These are phyloP conservation scores for Ophiocordyceps sinensis DNA, from an alignment of 2,329 filamentous ascomycete species.

Conservation along the genomic window DNA sequence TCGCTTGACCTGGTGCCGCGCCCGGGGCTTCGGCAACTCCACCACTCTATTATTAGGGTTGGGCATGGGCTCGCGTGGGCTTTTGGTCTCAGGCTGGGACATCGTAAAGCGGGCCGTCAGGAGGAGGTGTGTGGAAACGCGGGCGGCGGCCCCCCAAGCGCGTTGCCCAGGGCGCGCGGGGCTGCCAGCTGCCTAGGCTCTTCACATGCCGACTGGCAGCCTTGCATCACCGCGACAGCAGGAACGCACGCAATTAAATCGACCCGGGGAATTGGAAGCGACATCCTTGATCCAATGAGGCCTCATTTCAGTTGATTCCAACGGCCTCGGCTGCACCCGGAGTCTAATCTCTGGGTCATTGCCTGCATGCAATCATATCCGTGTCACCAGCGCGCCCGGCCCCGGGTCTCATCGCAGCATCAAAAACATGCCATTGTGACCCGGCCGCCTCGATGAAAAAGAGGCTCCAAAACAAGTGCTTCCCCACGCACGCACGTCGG, in stretches of 20 bases:
- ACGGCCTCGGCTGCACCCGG: neutral
- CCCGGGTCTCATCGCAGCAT: neutral
- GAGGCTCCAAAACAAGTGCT: too few relatives aligned
- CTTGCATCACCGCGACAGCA: neutral
- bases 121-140: neutral
- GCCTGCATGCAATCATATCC: neutral
- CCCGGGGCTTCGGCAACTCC: constrained; percentile 6
- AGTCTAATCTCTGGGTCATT: neutral
- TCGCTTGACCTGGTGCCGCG: constrained; percentile 37
- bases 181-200: neutral
- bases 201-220: neutral
- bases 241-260: neutral
- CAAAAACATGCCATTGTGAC: neutral
- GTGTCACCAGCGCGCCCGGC: neutral
- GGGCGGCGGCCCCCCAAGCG: neutral
- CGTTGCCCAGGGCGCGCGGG: neutral
- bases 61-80: constrained; percentile 3
- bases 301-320: neutral
- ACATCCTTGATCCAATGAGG: neutral
- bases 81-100: neutral
- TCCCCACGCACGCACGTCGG: too few relatives aligned
- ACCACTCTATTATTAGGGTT: constrained; percentile 1
- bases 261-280: neutral
- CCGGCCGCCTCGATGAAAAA: too few relatives aligned
- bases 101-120: neutral